Base-by-base conservation (phyloP, 805 yeast species). In the Candida pseudofarinosa region DNA sequence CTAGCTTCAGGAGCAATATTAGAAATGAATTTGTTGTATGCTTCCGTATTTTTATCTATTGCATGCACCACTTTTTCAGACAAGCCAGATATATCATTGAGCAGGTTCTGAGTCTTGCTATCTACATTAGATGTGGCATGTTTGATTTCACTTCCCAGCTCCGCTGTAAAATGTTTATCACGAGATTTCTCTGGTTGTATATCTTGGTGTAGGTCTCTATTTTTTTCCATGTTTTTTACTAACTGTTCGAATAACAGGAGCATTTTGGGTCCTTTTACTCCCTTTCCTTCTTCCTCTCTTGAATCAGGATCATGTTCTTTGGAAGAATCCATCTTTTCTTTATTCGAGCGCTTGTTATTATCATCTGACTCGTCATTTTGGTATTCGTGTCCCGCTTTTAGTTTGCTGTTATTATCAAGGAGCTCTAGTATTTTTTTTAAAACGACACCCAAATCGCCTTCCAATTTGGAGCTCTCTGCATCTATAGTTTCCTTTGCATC, bases 21-120 rank as follows among this genome's bases (percentile, higher is more conserved):
- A 7, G 28, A 7, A 7, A 23, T 23, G 10, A 23, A 23, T 23
- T 6, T 23, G 28, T 23, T 23, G 15, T 32, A 43, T 33, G 18
- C 39, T 35, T 35, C 43, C 35, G 4, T 39, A 40, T 17, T 19
- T 15, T 16, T 42, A 32, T 37, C 39, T 19, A 37, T 19, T 7
- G 37, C 30, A 12, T 26, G 7, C 12, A 18, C 17, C 7, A 32
- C 14, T n/a, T 32, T 32, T n/a, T 8, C 13, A 14, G 13, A 14
- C 7, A 32, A 15, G 13, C 13, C 34, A 8, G 34, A 13, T 23
- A 23, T 23, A 10, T 23, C 28, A 23, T 23, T 6, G 10, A 23
- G 28, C 10, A 10, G 6, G 10, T 23, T 23, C 10, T 10, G 28
- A 7, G 10, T 23, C 10, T 6, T 23, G 6, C 10, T 6, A 10